Base-by-base conservation (phyloP, 2,329 filamentous ascomycete genomes). In the Dothideomycetes sp. region DNA sequence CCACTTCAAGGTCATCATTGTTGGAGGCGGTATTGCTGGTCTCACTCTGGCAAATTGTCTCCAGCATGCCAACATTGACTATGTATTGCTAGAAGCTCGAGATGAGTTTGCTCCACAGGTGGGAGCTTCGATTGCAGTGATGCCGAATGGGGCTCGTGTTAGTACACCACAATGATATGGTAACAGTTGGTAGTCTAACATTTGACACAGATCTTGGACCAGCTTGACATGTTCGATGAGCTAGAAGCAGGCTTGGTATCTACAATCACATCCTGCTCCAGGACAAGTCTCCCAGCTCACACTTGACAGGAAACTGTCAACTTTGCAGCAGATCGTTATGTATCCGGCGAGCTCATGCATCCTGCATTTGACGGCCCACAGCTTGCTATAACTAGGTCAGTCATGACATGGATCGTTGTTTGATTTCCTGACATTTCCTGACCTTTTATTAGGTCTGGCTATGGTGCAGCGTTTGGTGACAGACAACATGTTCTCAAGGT, bases 21-120 rank as follows among this genome's bases (percentile, higher is more conserved):
- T 58, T 1, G 70, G 70, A 14, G 70, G 66, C 5, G 61, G 65
- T 34, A 52, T 73, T n/a, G 58, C 63, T 2, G 72, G 72, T 5
- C 51, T 72, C 1, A 56, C 63, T 0, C 50, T 72, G 5, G 66
- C 69, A 3, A 59, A 63, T 31, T 60, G 62, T 45, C 60, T 75
- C 3, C 10, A 40, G 38, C 50, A 52, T 32, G 53, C 62, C 24
- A 52, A 50, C 19, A 64, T 75, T 40, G 63, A 73, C 44, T 74
- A 66, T 47, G 42, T 70, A 2, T 41, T 75, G 0, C 57, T 76
- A 0, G 71, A 76, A 44, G 52, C 55, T 0, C 53, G 65, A 34
- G 18, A 43, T 0, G 49, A 59, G 0, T 62, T 73, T 16, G 61
- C 62, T 0, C 68, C 70, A 0, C 54, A 63, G 15, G 53, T 65